A percentile compares a stretch with the other conserved stretches of the same genome.
Evolutionary conservation across 2,329 filamentous ascomycete genomes (phyloP).

Genomic region (Colletotrichum sp.): DNA sequence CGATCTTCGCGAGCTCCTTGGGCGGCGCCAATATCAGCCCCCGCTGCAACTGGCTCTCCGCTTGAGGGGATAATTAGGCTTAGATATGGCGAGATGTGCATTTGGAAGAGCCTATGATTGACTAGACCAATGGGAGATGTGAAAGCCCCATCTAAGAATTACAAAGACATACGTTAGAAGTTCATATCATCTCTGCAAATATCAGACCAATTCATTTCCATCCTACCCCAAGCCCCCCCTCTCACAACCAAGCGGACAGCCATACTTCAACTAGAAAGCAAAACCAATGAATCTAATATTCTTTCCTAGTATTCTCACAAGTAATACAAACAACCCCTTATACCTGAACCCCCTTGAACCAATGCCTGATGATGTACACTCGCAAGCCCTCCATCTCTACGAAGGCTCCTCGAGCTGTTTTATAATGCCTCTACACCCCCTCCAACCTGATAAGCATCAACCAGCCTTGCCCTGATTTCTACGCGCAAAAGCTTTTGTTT

Average conservation of each 20-base stretch:
- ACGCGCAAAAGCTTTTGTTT: neutral
- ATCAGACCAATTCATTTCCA: neutral
- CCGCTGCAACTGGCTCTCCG: neutral
- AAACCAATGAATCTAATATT: neutral
- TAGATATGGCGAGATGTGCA: too few species aligned
- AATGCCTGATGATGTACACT: neutral
- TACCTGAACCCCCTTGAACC: neutral
- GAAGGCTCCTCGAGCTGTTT: rapidly evolving
- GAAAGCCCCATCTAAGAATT: neutral
- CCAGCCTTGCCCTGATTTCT: neutral
- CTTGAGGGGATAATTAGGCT: neutral
- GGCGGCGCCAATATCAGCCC: neutral
- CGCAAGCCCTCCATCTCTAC: neutral
- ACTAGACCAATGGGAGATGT: neutral
- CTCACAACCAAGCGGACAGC: neutral
- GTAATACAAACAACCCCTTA: neutral
- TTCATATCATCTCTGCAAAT: neutral
- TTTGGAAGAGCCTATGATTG: too few species aligned
- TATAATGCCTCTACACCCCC: neutral
- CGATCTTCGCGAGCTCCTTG: neutral
- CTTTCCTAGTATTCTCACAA: neutral
- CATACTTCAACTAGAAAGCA: neutral
- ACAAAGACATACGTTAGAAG: neutral
- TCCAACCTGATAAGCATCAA: neutral
- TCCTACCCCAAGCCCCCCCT: neutral